Base-by-base conservation (phyloP, 352 stramenopile genomes). In the Pythium periplocum region DNA sequence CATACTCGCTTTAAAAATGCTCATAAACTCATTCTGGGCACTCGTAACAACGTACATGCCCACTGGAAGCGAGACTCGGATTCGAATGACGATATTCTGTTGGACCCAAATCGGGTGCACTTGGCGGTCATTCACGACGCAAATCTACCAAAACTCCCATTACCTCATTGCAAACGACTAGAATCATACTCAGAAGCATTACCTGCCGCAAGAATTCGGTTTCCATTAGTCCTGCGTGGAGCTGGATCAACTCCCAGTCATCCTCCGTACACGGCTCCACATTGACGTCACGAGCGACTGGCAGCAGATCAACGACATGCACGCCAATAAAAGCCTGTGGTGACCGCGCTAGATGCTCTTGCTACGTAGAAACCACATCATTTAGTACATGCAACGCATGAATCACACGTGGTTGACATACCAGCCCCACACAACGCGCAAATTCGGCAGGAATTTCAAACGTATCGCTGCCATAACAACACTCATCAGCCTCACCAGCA, bases 221-320 rank as follows among this genome's bases (percentile, higher is more conserved):
- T 53, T 96, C 87, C 49, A 96, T 74, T 37, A 84, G 64, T 2
- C 83, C 86, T 0, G 87, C 83, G 57, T 96, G 85, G 51, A 94
- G 53, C 60, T 96, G 86, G 52, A 96, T 90, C 17, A 96, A 69
- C 53, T 96, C 87, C 87, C 87, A 96, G 62, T 96, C 87, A 58
- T 96, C 87, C 1, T 82, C 57, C 2, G 86, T 93, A 43, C 76
- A 83, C 7, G 87, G 87, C 48, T 96, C 86, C 4, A 96, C 79
- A 53, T 89, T 85, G 26, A 96, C 69, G 38, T 91, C 71, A 6
- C 65, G 61, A 31, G 84, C 84, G 44, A 85, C 73, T 2, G 84
- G 73, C 32, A 94, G 58, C 30, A 66, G 61, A 6, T 91, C 79
- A n/a, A 87, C 81, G 10, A 93, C 65, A 43, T 88, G 80, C 0